Evolutionary conservation across 352 stramenopile genomes (phyloP).

Genomic region (Phytophthora quininea): DNA sequence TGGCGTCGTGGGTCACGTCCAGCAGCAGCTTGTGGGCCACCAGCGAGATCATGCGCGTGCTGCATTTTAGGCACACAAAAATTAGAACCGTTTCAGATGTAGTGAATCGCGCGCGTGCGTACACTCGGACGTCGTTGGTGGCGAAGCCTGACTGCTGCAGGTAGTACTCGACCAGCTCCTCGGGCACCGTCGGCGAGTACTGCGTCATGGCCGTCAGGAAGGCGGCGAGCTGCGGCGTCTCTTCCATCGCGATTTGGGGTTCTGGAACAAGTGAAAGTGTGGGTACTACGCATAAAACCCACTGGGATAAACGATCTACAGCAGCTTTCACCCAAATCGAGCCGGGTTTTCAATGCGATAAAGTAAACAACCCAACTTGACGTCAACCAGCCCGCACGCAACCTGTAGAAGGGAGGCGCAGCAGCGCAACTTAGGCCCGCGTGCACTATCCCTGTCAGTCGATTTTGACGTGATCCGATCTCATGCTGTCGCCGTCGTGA

Average conservation of each 20-base stretch:
- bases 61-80: constrained; percentile 17
- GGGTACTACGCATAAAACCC: too few relatives aligned
- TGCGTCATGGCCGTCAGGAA: constrained; percentile 69
- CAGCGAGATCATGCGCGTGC: constrained; percentile 68
- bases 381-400: too few relatives aligned
- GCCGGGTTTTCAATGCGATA: too few relatives aligned
- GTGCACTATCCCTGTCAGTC: background rate
- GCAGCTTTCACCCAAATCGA: background rate
- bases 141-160: constrained; percentile 74
- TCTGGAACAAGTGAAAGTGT: too few relatives aligned
- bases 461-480: background rate
- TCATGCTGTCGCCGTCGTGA: background rate
- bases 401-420: too few relatives aligned
- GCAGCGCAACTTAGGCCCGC: background rate
- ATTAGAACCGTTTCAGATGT: background rate
- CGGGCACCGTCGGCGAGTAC: constrained; percentile 71
- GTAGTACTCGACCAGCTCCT: constrained; percentile 80
- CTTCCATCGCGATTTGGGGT: constrained; percentile 32
- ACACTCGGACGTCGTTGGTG: constrained; percentile 76
- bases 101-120: constrained; percentile 15
- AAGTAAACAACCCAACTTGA: too few relatives aligned
- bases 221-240: constrained; percentile 62
- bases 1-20: constrained; percentile 78
- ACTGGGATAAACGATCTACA: background rate
- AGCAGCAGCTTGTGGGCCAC: constrained; percentile 83